These are phyloP conservation scores for Fomitiporia mediterranea DNA, from an alignment of 1,284 basidiomycete species.

Conservation along the genomic window DNA sequence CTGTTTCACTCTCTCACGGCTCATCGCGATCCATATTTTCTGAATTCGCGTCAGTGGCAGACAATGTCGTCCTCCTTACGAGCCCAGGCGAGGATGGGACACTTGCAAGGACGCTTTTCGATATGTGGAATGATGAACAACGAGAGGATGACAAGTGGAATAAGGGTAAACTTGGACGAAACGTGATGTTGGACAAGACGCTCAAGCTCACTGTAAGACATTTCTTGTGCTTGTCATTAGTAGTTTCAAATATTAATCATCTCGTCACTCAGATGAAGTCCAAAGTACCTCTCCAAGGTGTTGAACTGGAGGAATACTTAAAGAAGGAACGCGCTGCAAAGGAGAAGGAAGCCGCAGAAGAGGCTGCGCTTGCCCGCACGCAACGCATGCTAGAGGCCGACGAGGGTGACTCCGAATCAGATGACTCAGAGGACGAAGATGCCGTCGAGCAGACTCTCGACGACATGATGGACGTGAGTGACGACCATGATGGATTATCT, in stretches of 20 bases:
- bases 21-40: constrained; percentile 84
- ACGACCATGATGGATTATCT: constrained; percentile 27
- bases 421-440: constrained; percentile 52
- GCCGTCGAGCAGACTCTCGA: constrained; percentile 62
- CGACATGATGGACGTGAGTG: constrained; percentile 42
- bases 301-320: constrained; percentile 80
- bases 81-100: constrained; percentile 75
- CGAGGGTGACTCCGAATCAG: constrained; percentile 63
- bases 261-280: constrained; percentile 67
- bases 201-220: constrained; percentile 66
- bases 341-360: constrained; percentile 84
- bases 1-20: constrained; percentile 89
- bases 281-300: constrained; percentile 83
- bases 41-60: constrained; percentile 74
- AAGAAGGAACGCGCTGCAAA: constrained; percentile 76
- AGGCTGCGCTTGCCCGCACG: constrained; percentile 79
- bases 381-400: constrained; percentile 90
- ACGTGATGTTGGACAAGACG: constrained; percentile 70
- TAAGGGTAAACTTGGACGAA: constrained; percentile 81
- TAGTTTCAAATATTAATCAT: constrained; percentile 7
- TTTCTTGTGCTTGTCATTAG: constrained; percentile 21
- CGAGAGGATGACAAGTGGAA: constrained; percentile 78
- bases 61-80: constrained; percentile 85
- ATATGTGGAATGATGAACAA: constrained; percentile 83
- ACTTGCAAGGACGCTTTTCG: constrained; percentile 75